Evolutionary conservation across 2,329 filamentous ascomycete species (phyloP).

Genomic region (Botrytis elliptica): DNA sequence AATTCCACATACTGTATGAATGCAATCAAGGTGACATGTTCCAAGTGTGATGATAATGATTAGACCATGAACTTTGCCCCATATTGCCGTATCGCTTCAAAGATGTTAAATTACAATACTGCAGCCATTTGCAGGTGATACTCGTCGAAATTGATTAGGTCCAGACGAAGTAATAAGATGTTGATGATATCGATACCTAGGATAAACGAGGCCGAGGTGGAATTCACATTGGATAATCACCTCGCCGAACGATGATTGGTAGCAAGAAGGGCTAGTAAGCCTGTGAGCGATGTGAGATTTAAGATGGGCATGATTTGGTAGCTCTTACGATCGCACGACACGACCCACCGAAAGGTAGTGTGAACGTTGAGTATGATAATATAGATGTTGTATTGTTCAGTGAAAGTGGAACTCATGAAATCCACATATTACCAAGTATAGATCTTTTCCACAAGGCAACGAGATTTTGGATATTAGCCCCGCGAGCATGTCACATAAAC

Average conservation of each 20-base stretch:
- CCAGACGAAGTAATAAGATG: not conserved
- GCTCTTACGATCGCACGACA: not conserved
- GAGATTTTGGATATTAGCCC: constrained; percentile 16
- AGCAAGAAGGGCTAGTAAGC: constrained; percentile 5
- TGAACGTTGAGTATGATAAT: not conserved
- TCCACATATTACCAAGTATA: constrained; percentile 14
- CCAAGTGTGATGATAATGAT: not conserved
- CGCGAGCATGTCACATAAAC: constrained; percentile 4
- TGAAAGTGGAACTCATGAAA: constrained; percentile 3
- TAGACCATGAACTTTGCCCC: not conserved
- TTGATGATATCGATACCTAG: not conserved
- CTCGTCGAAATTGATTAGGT: not conserved
- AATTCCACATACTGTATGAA: not conserved
- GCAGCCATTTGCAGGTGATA: not conserved
- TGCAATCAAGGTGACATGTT: not conserved
- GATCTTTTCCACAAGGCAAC: constrained; percentile 18
- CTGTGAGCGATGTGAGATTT: constrained; percentile 6
- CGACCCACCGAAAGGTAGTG: not conserved
- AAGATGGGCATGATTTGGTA: not conserved
- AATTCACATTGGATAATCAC: not conserved
- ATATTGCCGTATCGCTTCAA: not conserved
- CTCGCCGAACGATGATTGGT: constrained; percentile 8
- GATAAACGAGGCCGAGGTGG: not conserved
- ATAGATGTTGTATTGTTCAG: not conserved
- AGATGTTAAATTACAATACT: not conserved